Evolutionary conservation across 176 grass and related monocot species (phyloP), one percentile per base, ranked within the genome.

Genomic region (Oryza glumipatula): DNA sequence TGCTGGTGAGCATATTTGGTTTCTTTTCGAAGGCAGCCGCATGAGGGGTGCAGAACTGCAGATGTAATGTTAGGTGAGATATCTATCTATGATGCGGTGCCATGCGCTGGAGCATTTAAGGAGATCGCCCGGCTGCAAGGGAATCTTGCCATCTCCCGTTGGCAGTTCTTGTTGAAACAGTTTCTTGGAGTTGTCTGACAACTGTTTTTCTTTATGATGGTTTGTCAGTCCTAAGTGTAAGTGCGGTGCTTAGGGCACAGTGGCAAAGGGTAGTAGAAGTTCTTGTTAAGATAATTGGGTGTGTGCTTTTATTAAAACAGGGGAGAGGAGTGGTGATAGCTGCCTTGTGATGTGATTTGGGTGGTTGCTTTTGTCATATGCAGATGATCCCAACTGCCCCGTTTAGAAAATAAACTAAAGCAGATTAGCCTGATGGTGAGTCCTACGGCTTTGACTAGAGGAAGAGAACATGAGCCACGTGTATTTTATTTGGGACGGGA

Each of bases 381-480:
- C 85, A 44, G 36, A 86, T 70, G 22, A 80, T 90, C 81, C 77
- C 68, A 90, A 90, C 85, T 75, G 67, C 85, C 47, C 76, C 5
- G 7, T 82, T 90, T 65, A 67, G 78, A 78, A 70, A 64, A 67
- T 77, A 79, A 81, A 79, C 13, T 36, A 65, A 3, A 56, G 39
- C 36, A 73, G 35, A 16, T 60, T 38, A 45, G 72, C 79, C 64
- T 87, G 56, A 67, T 86, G 17, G 23, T 46, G 63, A 17, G 17
- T 63, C 48, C 73, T 82, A 78, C 19, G 73, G 83, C 28, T 70
- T 72, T 39, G 28, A 44, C 7, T 68, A 86, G 61, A 78, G 83
- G 70, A 90, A 86, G 65, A 84, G 82, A 85, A 85, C 87, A 88
- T 49, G 76, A 56, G 26, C n/a, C 73, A 83, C 83, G 73, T 73